phyloP scores from a whole-genome alignment of 2,329 filamentous ascomycete species.

The Beauveria pseudobassiana region DNA sequence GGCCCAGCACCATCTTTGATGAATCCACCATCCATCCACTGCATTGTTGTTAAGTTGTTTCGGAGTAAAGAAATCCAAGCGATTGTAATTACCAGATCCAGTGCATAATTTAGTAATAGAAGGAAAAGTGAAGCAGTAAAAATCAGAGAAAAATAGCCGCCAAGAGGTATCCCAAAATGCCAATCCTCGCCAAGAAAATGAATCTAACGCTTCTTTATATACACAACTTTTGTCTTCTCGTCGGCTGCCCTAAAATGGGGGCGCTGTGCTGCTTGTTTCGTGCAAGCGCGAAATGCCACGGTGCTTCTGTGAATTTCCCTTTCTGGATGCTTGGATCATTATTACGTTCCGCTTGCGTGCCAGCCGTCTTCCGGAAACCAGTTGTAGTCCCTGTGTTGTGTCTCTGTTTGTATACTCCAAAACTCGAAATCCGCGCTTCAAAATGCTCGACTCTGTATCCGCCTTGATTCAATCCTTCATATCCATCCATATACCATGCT shows the following conservation, averaged over 20 bases:
- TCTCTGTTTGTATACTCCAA: neutral
- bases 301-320: conserved; percentile 4
- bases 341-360: conserved; percentile 9
- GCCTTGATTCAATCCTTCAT: neutral
- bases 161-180: neutral
- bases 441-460: conserved; percentile 5
- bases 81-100: conserved; percentile 2
- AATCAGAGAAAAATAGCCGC: neutral
- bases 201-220: conserved; percentile 6
- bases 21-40: neutral
- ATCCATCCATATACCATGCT: neutral
- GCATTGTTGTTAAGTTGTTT: neutral
- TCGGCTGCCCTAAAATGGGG: neutral
- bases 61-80: neutral
- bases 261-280: neutral
- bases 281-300: neutral
- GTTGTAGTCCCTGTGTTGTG: conserved; percentile 1
- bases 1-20: neutral
- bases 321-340: neutral
- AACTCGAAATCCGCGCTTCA: conserved; percentile 3
- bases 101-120: neutral
- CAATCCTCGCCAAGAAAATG: conserved; percentile 1
- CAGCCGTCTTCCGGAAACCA: conserved; percentile 9
- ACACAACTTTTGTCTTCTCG: conserved; percentile 6
- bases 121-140: neutral